Conservation (phyloP, 225 moss, liverwort and hornwort species). For the Sphagnum contortum region DNA sequence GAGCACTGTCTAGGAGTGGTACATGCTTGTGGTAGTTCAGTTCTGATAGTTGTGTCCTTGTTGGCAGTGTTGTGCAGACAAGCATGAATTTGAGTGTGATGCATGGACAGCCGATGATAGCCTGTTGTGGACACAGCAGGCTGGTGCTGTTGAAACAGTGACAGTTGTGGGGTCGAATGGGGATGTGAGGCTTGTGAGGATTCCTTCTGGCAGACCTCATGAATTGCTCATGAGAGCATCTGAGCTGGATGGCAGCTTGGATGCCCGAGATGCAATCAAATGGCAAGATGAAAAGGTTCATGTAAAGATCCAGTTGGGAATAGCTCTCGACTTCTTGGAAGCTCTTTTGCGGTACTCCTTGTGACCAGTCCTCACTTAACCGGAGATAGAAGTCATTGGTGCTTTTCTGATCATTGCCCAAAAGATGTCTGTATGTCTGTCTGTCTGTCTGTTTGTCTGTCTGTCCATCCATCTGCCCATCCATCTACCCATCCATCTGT, state of each 20-base stretch:
- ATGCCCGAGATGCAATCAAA: constrained; percentile 94
- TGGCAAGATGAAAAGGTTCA: constrained; percentile 99
- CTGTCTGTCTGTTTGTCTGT: too few species aligned
- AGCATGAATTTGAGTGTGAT: constrained; percentile 84
- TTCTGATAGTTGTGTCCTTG: too few species aligned
- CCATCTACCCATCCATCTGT: too few species aligned
- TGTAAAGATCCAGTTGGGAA: constrained; percentile 80
- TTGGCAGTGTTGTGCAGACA: constrained; percentile 78
- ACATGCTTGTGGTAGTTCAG: too few species aligned
- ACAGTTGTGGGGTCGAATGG: constrained; percentile 69
- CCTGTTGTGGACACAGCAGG: constrained; percentile 16
- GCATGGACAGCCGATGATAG: constrained; percentile 83
- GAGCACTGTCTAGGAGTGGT: too few species aligned
- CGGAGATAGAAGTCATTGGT: too few species aligned
- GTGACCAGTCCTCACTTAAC: too few species aligned
- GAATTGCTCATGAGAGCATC: constrained; percentile 78
- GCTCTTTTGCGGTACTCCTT: constrained; percentile 63
- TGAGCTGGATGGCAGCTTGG: constrained; percentile 88
- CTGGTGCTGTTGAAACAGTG: constrained; percentile 80
- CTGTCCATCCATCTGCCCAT: too few species aligned
- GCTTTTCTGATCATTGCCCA: too few species aligned
- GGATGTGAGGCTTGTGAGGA: constrained; percentile 67
- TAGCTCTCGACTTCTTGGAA: constrained; percentile 90
- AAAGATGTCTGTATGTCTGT: too few species aligned
- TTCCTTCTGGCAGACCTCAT: constrained; percentile 90